Evolutionary conservation across 805 yeast species (phyloP).

Genomic region (Metschnikowia anglica): DNA sequence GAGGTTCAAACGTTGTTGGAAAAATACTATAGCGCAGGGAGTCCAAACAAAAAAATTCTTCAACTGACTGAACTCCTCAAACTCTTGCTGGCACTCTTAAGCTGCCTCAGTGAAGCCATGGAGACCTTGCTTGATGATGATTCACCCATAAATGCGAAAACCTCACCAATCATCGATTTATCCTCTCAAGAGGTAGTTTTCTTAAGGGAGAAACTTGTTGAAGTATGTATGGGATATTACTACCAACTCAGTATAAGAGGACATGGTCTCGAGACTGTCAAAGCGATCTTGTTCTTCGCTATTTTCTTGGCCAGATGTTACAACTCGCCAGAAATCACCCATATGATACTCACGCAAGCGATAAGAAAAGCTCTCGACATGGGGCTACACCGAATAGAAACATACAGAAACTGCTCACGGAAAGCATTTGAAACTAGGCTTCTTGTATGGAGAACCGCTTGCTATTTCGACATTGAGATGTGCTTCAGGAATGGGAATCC

Average conservation of each 20-base stretch:
- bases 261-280: slow-evolving; percentile 12
- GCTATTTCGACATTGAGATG: slow-evolving; percentile 43
- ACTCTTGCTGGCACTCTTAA: slow-evolving; percentile 11
- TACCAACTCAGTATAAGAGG: slow-evolving; percentile 9
- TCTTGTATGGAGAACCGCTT: slow-evolving; percentile 50
- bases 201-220: slow-evolving; percentile 5
- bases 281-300: slow-evolving; percentile 11
- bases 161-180: slow-evolving; percentile 1
- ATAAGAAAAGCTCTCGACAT: slow-evolving; percentile 53
- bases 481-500: slow-evolving; percentile 49
- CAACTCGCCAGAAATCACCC: slow-evolving; percentile 25
- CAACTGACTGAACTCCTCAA: slow-evolving; percentile 9
- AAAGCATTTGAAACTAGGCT: slow-evolving; percentile 39
- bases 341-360: slow-evolving; percentile 43
- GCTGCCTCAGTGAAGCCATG: slow-evolving; percentile 11
- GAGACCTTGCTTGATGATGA: neutral
- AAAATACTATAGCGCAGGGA: slow-evolving; percentile 9
- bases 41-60: slow-evolving; percentile 4
- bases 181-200: neutral
- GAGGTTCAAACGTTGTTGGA: slow-evolving; percentile 1
- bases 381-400: slow-evolving; percentile 55
- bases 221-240: slow-evolving; percentile 10
- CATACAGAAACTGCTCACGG: slow-evolving; percentile 33
- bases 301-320: slow-evolving; percentile 9
- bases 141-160: neutral